Conservation (phyloP, 2,329 filamentous ascomycete species). For the Myrmaecium sp. region DNA sequence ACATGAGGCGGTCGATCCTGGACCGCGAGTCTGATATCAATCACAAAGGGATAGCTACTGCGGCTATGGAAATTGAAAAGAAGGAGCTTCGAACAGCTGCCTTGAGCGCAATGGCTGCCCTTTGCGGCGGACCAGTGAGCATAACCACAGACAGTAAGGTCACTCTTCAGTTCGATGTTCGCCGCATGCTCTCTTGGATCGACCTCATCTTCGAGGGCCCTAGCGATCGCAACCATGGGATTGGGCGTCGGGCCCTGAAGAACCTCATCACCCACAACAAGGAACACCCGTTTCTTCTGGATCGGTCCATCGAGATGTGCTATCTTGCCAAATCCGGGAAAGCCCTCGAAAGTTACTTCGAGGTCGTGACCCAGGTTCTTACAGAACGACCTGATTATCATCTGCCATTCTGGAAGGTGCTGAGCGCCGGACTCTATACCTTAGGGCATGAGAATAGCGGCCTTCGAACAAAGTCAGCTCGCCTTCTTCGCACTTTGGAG, state of each 20-base stretch:
- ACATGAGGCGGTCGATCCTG: slow-evolving; percentile 70
- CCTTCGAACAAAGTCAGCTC: slow-evolving; percentile 74
- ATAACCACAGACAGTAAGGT: slow-evolving; percentile 77
- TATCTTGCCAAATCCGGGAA: slow-evolving; percentile 69
- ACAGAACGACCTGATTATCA: slow-evolving; percentile 69
- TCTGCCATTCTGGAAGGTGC: slow-evolving; percentile 75
- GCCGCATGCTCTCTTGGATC: slow-evolving; percentile 87
- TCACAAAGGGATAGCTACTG: slow-evolving; percentile 63
- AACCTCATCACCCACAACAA: slow-evolving; percentile 85
- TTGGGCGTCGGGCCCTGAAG: slow-evolving; percentile 71
- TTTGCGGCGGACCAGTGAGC: slow-evolving; percentile 67
- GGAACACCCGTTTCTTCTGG: slow-evolving; percentile 68
- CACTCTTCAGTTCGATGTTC: slow-evolving; percentile 79
- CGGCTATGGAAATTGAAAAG: slow-evolving; percentile 94
- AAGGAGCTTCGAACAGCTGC: slow-evolving; percentile 79
- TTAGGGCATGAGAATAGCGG: slow-evolving; percentile 82
- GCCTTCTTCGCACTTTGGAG: slow-evolving; percentile 65
- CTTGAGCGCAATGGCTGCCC: slow-evolving; percentile 82
- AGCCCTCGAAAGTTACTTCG: slow-evolving; percentile 86
- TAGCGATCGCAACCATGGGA: slow-evolving; percentile 82
- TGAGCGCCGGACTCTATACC: slow-evolving; percentile 79
- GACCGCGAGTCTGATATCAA: slow-evolving; percentile 57
- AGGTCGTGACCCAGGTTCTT: slow-evolving; percentile 76
- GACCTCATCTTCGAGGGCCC: slow-evolving; percentile 84
- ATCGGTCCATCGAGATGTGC: slow-evolving; percentile 81